Percentiles rank a stretch among this genome's conserved stretches.
These are phyloP conservation scores for Cucumis melo DNA, from an alignment of 306 rosid species.

Conservation along the genomic window DNA sequence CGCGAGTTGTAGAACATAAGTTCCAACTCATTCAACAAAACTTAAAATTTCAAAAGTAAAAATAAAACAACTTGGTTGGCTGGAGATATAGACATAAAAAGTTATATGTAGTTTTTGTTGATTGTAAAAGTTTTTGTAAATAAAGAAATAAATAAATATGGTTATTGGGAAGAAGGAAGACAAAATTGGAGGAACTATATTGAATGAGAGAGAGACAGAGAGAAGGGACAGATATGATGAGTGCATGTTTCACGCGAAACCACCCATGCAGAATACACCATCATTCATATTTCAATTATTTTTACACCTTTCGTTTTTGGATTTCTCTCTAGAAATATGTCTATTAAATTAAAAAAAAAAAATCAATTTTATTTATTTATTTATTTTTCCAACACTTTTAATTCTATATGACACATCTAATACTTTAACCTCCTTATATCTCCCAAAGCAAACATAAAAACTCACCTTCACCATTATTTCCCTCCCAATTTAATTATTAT, in stretches of 20 bases:
- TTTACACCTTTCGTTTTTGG: neutral
- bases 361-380: neutral
- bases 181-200: neutral
- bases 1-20: no score
- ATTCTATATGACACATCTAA: neutral
- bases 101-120: no score
- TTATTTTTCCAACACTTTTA: no score
- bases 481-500: neutral
- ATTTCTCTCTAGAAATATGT: neutral
- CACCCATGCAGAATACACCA: slow-evolving; percentile 52
- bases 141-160: neutral
- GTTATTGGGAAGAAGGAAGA: neutral
- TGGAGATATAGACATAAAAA: no score
- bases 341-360: neutral
- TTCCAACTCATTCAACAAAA: no score
- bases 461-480: neutral
- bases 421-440: neutral
- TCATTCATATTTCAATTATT: slow-evolving; percentile 20
- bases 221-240: slow-evolving; percentile 25
- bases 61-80: no score
- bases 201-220: neutral
- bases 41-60: no score
- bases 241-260: slow-evolving; percentile 52
- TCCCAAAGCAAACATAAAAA: neutral
- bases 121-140: neutral